Evolutionary conservation across 208 protist genomes (phyloP).

Genomic region (Borovskyia barvae): DNA sequence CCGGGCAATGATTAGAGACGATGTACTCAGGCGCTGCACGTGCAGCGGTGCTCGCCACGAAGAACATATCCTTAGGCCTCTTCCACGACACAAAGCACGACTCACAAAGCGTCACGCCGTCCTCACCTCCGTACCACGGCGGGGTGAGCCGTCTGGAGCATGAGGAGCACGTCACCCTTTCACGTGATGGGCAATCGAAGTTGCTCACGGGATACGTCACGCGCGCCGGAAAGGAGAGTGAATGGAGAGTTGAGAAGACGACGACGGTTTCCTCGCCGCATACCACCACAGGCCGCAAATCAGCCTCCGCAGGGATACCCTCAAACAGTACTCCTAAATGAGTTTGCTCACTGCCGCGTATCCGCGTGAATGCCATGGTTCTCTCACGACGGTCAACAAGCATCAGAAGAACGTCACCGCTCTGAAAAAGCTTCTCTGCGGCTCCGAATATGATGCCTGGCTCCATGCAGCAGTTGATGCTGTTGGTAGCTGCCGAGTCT

Average conservation of each 20-base stretch:
- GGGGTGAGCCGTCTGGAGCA: conserved; percentile 27
- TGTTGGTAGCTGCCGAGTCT: conserved; percentile 71
- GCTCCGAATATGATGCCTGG: conserved; percentile 79
- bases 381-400: conserved; percentile 57
- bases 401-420: conserved; percentile 70
- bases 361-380: conserved; percentile 70
- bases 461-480: conserved; percentile 81
- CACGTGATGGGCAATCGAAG: conserved; percentile 34
- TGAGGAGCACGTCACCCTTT: conserved; percentile 14
- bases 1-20: conserved; percentile 52
- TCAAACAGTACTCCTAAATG: conserved; percentile 86
- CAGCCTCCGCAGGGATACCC: conserved; percentile 36
- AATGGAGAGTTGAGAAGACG: conserved; percentile 79
- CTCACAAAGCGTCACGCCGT: conserved; percentile 58
- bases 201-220: conserved; percentile 61
- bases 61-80: conserved; percentile 72
- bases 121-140: conserved; percentile 72
- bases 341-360: conserved; percentile 52
- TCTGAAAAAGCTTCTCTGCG: conserved; percentile 58
- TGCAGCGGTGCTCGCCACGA: conserved; percentile 20
- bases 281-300: conserved; percentile 66
- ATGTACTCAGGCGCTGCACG: conserved; percentile 55
- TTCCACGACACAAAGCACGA: conserved; percentile 84
- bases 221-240: conserved; percentile 67
- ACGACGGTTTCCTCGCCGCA: conserved; percentile 66